Evolutionary conservation across 495 filamentous ascomycete genomes (phyloP).

Genomic region (Baudoinia panamericana): DNA sequence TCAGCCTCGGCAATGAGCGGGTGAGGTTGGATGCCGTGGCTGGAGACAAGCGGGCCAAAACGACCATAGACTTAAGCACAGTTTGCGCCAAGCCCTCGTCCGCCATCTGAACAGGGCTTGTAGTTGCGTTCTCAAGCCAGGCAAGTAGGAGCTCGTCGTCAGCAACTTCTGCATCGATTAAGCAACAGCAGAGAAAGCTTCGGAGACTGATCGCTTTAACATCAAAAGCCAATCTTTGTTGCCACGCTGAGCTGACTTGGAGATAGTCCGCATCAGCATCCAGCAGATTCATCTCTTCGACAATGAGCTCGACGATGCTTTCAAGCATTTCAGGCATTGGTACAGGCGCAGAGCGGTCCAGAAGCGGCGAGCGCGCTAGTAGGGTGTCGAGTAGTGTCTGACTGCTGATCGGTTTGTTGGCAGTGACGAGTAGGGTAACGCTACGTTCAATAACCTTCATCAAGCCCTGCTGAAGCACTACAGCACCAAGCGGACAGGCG

Average conservation of each 20-base stretch:
- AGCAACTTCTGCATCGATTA: conserved; percentile 64
- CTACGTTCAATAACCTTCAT: conserved; percentile 70
- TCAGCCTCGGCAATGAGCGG: conserved; percentile 67
- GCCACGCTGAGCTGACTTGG: conserved; percentile 68
- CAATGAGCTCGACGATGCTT: conserved; percentile 57
- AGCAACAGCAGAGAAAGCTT: conserved; percentile 70
- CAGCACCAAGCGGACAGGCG: conserved; percentile 75
- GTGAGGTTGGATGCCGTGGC: conserved; percentile 61
- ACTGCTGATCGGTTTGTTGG: conserved; percentile 43
- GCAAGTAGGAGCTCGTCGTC: conserved; percentile 68
- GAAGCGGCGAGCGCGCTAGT: conserved; percentile 32
- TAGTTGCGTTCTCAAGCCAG: conserved; percentile 72
- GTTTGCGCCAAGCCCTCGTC: conserved; percentile 58
- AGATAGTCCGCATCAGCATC: conserved; percentile 83
- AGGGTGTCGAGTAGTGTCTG: conserved; percentile 65
- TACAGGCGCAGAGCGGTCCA: not conserved
- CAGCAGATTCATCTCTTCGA: conserved; percentile 70
- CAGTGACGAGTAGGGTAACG: conserved; percentile 56
- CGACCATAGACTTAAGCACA: conserved; percentile 66
- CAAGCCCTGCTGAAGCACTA: conserved; percentile 75
- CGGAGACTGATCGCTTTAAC: conserved; percentile 72
- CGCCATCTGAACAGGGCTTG: conserved; percentile 67
- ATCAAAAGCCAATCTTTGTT: conserved; percentile 73
- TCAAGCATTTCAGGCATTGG: conserved; percentile 39
- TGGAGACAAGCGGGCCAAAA: conserved; percentile 61